Conservation (phyloP, 345 rosid species). For the Salix brachista region DNA sequence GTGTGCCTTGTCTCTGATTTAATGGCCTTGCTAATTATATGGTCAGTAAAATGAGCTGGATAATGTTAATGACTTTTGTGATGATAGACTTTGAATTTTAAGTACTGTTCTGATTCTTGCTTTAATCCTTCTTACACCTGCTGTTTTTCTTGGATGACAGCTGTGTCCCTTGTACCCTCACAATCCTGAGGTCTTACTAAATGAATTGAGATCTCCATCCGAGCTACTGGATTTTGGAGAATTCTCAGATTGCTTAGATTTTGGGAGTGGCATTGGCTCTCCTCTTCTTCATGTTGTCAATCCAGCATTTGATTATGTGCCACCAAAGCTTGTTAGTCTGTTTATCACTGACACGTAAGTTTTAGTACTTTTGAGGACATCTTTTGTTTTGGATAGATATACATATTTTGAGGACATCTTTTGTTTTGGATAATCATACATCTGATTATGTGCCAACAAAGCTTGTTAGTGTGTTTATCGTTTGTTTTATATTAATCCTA, state of each 20-base stretch:
- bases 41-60: neutral
- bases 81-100: neutral
- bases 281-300: constrained; percentile 90
- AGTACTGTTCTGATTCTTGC: neutral
- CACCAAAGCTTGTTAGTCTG: constrained; percentile 93
- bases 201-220: constrained; percentile 95
- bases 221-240: constrained; percentile 96
- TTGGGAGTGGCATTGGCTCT: constrained; percentile 57
- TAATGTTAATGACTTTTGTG: neutral
- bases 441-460: constrained; percentile 94
- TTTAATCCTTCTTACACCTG: constrained; percentile 2
- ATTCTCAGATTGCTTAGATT: constrained; percentile 93
- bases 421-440: neutral
- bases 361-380: constrained; percentile 9
- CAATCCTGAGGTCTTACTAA: constrained; percentile 88
- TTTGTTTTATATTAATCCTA: neutral
- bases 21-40: neutral
- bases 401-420: neutral
- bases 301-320: constrained; percentile 92
- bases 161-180: constrained; percentile 95
- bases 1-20: too few species aligned
- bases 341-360: constrained; percentile 98
- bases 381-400: neutral
- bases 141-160: constrained; percentile 41
- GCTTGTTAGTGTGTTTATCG: constrained; percentile 87